Conservation (phyloP, 2,329 filamentous ascomycete genomes). For the Cladophialophora chaetospira region DNA sequence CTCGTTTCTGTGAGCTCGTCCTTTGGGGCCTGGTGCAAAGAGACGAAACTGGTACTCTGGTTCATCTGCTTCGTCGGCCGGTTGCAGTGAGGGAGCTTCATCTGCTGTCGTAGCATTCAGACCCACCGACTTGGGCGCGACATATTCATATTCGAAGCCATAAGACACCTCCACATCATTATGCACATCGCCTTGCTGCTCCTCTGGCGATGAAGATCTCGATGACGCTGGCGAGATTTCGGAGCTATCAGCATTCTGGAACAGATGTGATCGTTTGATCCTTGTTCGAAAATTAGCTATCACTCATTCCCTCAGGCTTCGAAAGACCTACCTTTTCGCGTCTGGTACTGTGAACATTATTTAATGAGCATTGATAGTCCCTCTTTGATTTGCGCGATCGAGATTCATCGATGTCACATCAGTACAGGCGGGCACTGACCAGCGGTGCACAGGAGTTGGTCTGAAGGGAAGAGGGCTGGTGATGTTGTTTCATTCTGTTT, state of each 20-base stretch:
- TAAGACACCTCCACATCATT: conserved; percentile 15
- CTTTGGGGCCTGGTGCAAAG: conserved; percentile 13
- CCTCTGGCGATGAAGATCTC: conserved; percentile 9
- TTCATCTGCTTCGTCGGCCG: conserved; percentile 13
- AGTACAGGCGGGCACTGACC: neutral
- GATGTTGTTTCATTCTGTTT: too few species aligned
- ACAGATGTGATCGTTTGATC: conserved; percentile 20
- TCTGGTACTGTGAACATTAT: conserved; percentile 27
- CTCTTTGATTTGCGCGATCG: too few species aligned
- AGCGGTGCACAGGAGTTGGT: too few species aligned
- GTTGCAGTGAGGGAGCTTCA: neutral
- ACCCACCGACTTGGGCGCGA: conserved; percentile 6
- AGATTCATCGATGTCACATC: neutral
- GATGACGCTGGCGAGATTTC: conserved; percentile 5
- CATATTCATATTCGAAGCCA: conserved; percentile 32
- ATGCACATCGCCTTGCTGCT: neutral
- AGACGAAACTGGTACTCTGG: conserved; percentile 30
- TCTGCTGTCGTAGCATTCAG: neutral
- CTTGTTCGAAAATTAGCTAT: conserved; percentile 4
- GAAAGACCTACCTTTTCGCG: conserved; percentile 23
- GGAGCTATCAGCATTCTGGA: conserved; percentile 12
- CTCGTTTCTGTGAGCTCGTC: neutral
- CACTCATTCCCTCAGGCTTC: neutral
- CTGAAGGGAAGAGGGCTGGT: too few species aligned
- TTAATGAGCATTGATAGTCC: too few species aligned